phyloP scores from a whole-genome alignment of 306 rosid species.

The Hylodesmum podocarpum region DNA sequence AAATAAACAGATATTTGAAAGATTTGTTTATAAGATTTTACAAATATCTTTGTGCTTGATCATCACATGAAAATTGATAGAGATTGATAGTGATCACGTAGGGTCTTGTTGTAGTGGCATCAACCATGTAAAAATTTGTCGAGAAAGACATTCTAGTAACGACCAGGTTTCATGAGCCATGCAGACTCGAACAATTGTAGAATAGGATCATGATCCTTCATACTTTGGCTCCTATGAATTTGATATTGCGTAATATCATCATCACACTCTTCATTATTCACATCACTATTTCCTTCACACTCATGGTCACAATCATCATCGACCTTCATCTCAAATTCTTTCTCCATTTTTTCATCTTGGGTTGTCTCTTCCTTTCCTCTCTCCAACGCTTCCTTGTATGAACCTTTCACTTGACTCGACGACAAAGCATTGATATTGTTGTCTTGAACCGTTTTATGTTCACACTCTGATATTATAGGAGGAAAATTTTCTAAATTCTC shows the following conservation, averaged over 20 bases:
- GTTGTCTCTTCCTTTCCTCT: conserved; percentile 33
- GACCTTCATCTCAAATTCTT: background rate
- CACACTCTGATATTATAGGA: conserved; percentile 31
- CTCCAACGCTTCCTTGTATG: conserved; percentile 43
- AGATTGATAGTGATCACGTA: no score
- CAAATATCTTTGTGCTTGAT: no score
- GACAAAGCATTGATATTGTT: no score
- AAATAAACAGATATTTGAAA: no score
- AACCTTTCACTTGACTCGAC: conserved; percentile 3
- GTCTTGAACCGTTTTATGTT: conserved; percentile 7
- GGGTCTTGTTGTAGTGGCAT: no score
- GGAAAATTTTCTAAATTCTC: conserved; percentile 30
- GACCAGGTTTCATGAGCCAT: conserved; percentile 53
- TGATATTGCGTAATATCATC: conserved; percentile 2
- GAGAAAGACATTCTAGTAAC: no score
- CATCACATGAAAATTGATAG: background rate
- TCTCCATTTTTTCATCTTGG: background rate
- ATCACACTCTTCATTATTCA: conserved; percentile 12
- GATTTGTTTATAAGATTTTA: no score
- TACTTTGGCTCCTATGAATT: background rate
- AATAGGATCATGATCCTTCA: conserved; percentile 41
- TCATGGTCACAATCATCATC: background rate
- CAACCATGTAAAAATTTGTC: background rate
- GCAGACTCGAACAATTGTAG: conserved; percentile 65
- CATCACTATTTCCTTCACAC: no score